Evolutionary conservation across 805 yeast genomes (phyloP).

Genomic region (Dipodascus albidus): DNA sequence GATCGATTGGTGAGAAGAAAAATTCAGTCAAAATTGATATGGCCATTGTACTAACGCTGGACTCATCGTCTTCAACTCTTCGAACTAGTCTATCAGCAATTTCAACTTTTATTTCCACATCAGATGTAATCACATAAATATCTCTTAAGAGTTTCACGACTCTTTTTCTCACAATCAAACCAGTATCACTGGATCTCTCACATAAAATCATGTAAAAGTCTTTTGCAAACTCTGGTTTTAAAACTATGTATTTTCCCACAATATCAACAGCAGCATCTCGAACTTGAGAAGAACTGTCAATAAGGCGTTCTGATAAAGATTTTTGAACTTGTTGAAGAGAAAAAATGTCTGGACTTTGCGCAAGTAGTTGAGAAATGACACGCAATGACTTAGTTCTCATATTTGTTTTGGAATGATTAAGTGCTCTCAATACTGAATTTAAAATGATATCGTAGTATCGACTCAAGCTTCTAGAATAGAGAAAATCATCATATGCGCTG

Average conservation of each 20-base stretch:
- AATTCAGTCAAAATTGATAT: not conserved
- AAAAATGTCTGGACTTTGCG: conserved; percentile 41
- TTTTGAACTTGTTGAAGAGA: conserved; percentile 38
- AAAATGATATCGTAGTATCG: conserved; percentile 41
- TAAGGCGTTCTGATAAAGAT: conserved; percentile 40
- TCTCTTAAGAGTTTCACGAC: conserved; percentile 41
- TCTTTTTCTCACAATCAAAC: conserved; percentile 53
- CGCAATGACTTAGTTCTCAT: conserved; percentile 56
- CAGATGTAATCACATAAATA: conserved; percentile 32
- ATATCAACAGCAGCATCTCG: conserved; percentile 68
- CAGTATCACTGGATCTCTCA: conserved; percentile 42
- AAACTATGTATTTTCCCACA: conserved; percentile 36
- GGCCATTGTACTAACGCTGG: conserved; percentile 11
- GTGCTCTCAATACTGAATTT: conserved; percentile 34
- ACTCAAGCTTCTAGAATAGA: conserved; percentile 12
- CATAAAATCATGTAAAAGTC: conserved; percentile 41
- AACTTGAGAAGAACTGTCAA: conserved; percentile 58
- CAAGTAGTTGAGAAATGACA: conserved; percentile 43
- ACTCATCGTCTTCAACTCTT: conserved; percentile 64
- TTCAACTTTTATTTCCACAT: conserved; percentile 7
- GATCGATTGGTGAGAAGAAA: not conserved
- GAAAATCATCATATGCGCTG: conserved; percentile 5
- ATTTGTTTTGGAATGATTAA: conserved; percentile 40
- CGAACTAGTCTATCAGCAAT: conserved; percentile 38
- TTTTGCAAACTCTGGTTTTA: conserved; percentile 34